phyloP scores from a whole-genome alignment of 2,329 filamentous ascomycete genomes.

The Penicillium corylophilum region DNA sequence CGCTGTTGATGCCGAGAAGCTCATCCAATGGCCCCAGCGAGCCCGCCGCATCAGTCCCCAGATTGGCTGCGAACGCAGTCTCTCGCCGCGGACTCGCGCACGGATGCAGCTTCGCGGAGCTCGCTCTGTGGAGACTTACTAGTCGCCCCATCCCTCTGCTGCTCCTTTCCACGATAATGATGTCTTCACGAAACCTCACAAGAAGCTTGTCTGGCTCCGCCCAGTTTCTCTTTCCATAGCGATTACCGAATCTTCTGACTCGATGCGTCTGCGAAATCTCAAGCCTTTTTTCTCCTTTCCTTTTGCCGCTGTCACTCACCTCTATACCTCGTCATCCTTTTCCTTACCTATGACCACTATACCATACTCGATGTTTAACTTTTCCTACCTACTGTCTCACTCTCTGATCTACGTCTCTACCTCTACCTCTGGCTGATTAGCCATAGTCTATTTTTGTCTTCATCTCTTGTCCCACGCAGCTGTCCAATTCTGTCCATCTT shows the following conservation, averaged over 20 bases:
- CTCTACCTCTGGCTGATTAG: neutral
- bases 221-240: slow-evolving; percentile 9
- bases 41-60: slow-evolving; percentile 8
- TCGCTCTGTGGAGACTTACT: slow-evolving; percentile 30
- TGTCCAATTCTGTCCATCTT: neutral
- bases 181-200: slow-evolving; percentile 19
- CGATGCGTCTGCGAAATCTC: slow-evolving; percentile 1
- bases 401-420: neutral
- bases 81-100: slow-evolving; percentile 20
- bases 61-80: slow-evolving; percentile 11
- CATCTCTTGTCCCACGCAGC: neutral
- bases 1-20: slow-evolving; percentile 27
- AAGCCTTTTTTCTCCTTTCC: neutral
- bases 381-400: neutral
- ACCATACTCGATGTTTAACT: neutral
- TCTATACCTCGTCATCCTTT: neutral
- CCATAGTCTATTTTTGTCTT: neutral
- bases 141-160: neutral
- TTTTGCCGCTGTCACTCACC: neutral
- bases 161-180: slow-evolving; percentile 18
- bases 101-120: slow-evolving; percentile 22
- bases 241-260: slow-evolving; percentile 4
- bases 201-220: slow-evolving; percentile 9
- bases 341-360: neutral
- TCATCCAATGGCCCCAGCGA: slow-evolving; percentile 34